A percentile compares a stretch with the other conserved stretches of the same genome.
Conservation (phyloP, 2,329 filamentous ascomycete genomes). For the Calonectria pauciramosa region DNA sequence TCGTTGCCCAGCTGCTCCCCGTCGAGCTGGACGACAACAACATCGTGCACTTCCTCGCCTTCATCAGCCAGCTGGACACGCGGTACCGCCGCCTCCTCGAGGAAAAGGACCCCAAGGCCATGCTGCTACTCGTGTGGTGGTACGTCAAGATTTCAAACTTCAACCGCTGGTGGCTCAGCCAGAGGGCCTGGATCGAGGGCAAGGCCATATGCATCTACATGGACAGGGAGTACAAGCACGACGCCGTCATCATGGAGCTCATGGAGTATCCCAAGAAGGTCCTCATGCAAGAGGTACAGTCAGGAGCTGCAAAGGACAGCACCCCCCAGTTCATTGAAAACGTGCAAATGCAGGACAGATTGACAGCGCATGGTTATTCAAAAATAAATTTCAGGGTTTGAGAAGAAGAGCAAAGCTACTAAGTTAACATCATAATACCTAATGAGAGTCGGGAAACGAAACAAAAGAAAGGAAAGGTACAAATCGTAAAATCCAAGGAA, state of each 20-base stretch:
- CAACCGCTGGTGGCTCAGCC: conserved; percentile 62
- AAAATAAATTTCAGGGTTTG: neutral
- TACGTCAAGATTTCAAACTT: conserved; percentile 61
- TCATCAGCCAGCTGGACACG: conserved; percentile 60
- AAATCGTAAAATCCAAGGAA: neutral
- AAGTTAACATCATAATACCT: conserved; percentile 10
- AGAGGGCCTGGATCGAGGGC: conserved; percentile 62
- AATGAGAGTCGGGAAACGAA: conserved; percentile 29
- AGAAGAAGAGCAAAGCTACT: neutral
- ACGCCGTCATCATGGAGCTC: conserved; percentile 31
- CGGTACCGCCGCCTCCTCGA: conserved; percentile 61
- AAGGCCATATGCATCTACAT: conserved; percentile 61
- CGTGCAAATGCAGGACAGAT: neutral
- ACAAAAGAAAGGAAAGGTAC: neutral
- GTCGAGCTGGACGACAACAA: conserved; percentile 54
- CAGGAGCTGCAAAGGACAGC: neutral
- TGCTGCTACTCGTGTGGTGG: conserved; percentile 71
- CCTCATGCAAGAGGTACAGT: neutral
- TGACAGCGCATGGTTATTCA: neutral
- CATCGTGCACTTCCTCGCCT: conserved; percentile 60
- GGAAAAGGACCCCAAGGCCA: conserved; percentile 64
- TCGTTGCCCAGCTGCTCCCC: conserved; percentile 55
- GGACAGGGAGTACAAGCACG: conserved; percentile 36
- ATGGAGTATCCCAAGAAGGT: conserved; percentile 35
- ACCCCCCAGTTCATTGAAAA: neutral